phyloP scores from a whole-genome alignment of 2,329 filamentous ascomycete genomes.

The Cladosporium oxysporum region DNA sequence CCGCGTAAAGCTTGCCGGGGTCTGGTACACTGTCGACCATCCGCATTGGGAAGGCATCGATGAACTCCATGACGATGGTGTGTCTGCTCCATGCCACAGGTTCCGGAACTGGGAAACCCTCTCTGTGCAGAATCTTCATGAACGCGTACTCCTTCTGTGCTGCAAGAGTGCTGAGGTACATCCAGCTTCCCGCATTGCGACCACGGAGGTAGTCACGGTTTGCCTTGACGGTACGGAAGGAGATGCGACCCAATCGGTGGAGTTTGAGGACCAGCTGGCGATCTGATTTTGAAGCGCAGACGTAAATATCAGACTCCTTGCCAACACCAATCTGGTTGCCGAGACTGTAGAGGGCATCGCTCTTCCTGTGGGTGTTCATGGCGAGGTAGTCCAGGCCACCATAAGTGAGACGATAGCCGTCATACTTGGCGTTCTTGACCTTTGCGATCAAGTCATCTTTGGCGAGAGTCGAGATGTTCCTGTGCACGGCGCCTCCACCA shows the following conservation, averaged over 20 bases:
- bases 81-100: slow-evolving; percentile 88
- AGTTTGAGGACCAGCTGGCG: slow-evolving; percentile 88
- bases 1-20: slow-evolving; percentile 83
- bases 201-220: slow-evolving; percentile 95
- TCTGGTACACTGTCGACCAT: slow-evolving; percentile 84
- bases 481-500: slow-evolving; percentile 74
- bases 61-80: slow-evolving; percentile 92
- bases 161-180: slow-evolving; percentile 93
- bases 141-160: slow-evolving; percentile 94
- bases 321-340: slow-evolving; percentile 94
- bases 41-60: slow-evolving; percentile 88
- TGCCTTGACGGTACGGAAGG: slow-evolving; percentile 92
- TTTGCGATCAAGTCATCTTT: slow-evolving; percentile 90
- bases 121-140: slow-evolving; percentile 80
- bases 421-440: slow-evolving; percentile 94
- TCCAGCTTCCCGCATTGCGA: slow-evolving; percentile 81
- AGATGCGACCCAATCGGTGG: slow-evolving; percentile 91
- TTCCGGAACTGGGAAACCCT: slow-evolving; percentile 86
- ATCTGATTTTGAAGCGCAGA: slow-evolving; percentile 80
- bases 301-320: slow-evolving; percentile 96
- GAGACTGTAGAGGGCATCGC: slow-evolving; percentile 82
- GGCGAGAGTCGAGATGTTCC: slow-evolving; percentile 83
- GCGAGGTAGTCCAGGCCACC: slow-evolving; percentile 98
- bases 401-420: slow-evolving; percentile 95
- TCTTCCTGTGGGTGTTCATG: slow-evolving; percentile 81